A percentile compares a stretch with the other conserved stretches of the same genome.
These are phyloP conservation scores for Leptographium lundbergii DNA, from an alignment of 2,329 filamentous ascomycete species.

Conservation along the genomic window DNA sequence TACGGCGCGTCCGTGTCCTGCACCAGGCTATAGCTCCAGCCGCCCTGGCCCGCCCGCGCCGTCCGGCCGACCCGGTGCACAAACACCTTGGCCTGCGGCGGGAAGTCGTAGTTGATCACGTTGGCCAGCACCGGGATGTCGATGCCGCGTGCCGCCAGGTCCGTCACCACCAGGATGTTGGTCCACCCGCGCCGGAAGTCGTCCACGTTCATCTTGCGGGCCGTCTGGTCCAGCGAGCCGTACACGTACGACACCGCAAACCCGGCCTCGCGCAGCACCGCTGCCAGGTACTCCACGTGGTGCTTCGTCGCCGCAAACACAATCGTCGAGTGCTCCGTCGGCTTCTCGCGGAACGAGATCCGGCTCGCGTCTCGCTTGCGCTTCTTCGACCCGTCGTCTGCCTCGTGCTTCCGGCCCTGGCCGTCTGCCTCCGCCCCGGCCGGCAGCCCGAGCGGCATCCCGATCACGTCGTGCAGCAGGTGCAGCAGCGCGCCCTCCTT, in stretches of 20 bases:
- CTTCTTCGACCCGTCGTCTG: slow-evolving; percentile 29
- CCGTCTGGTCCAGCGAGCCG: slow-evolving; percentile 86
- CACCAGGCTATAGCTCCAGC: slow-evolving; percentile 92
- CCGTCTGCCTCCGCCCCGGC: slow-evolving; percentile 36
- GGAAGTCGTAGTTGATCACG: slow-evolving; percentile 98
- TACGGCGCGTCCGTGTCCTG: slow-evolving; percentile 83
- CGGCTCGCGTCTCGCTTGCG: slow-evolving; percentile 51
- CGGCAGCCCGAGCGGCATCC: slow-evolving; percentile 62
- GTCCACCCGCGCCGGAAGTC: slow-evolving; percentile 75
- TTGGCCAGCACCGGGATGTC: slow-evolving; percentile 94
- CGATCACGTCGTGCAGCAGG: slow-evolving; percentile 81
- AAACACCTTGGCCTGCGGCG: slow-evolving; percentile 91
- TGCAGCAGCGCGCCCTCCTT: slow-evolving; percentile 89
- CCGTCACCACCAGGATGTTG: slow-evolving; percentile 89
- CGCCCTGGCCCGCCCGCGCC: slow-evolving; percentile 79
- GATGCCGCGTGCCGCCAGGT: slow-evolving; percentile 92
- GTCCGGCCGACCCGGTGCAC: slow-evolving; percentile 94
- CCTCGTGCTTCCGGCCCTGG: slow-evolving; percentile 8
- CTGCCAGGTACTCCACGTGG: slow-evolving; percentile 85
- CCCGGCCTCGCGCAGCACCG: slow-evolving; percentile 65
- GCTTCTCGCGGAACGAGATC: slow-evolving; percentile 38
- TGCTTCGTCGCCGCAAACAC: slow-evolving; percentile 93
- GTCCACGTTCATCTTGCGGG: slow-evolving; percentile 82
- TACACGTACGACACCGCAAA: slow-evolving; percentile 92
- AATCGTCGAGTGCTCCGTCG: slow-evolving; percentile 85